Base-by-base conservation (phyloP, 1,284 basidiomycete genomes). In the Fomitopsis betulina region DNA sequence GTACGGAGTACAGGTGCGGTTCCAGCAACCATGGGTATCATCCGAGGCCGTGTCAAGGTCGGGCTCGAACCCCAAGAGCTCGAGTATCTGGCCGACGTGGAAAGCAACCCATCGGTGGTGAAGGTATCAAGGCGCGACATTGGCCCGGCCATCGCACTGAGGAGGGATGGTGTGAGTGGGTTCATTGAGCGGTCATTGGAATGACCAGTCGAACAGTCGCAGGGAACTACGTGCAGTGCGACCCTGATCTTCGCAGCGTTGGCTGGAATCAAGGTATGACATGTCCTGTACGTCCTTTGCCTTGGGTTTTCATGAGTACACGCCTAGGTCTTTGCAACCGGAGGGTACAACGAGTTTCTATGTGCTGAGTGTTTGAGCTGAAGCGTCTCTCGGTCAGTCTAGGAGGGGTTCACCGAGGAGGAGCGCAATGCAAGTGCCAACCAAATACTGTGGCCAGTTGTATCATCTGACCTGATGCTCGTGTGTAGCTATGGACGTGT, bases 331-430 rank as follows among this genome's bases (percentile, higher is more conserved):
- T 91, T 93, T 72, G 83, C 90, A 19, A 93, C 90, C 13, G 90
- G 90, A 70, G 89, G 89, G 89, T 89, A 47, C 69, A 74, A 80
- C 27, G 8, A 19, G 32, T n/a, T 17, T 7, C 42, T 40, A 27
- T 45, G 45, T 13, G 50, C 49, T 35, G 33, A 32, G 25, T 2
- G 12, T 21, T 15, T 21, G 7, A 37, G 35, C 19, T 35, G 42
- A 52, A 50, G 47, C 53, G n/a, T 50, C 35, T 25, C 39, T 58
- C 19, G 43, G 38, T 49, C 52, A 91, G 90, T 19, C 76, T 93
- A 30, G 94, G 94, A 5, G 94, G 96, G 54, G 97, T 98, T 1
- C 97, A 99, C 73, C 87, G 96, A 5, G 94, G 94, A 13, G 97
- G 89, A 55, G 89, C 97, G 73, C 83, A 77, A 35, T 88, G 94